Base-by-base conservation (phyloP, 495 filamentous ascomycete species). In the Cercophora scortea region DNA sequence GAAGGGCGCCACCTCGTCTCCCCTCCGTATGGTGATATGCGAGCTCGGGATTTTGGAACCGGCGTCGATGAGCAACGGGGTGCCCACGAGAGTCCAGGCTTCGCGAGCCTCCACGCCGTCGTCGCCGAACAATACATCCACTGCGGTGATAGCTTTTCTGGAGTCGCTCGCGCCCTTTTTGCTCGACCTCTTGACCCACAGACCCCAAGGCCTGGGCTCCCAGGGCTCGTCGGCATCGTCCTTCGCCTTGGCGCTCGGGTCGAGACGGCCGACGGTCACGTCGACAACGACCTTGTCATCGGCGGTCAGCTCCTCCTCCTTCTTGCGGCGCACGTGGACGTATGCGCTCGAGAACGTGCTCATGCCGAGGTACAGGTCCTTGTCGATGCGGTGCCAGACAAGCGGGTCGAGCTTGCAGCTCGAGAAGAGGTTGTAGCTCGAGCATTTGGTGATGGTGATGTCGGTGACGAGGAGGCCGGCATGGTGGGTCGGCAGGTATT, bases 101-200 rank as follows among this genome's bases (percentile, higher is more conserved):
- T 79, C 73, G 40, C 93, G 80, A 10, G 88, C 89, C 62, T 98
- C 93, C 6, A 91, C 89, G 7, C 90, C 93, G 69, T 97, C 93
- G 3, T 89, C 83, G 19, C 93, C 93, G 63, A 95, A 98, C 3
- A 98, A 74, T 1, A 97, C 82, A 69, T 98, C 93, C 8, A 96
- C 77, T 4, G 81, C 85, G 5, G 90, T 97, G 40, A 98, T 77
- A 6, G 85, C 84, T 41, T 76, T 77, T 39, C 84, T 79, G 4
- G 85, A 90, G 59, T 95, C 90, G 58, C 84, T 89, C 19, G 85
- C 86, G 60, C 89, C 82, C 33, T 80, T 76, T 54, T 87, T 88
- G 1, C 82, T 73, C 12, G 85, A 86, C 49, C 90, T 75, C 70
- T 90, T 89, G 49, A 98, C 67, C 93, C 93, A 98, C 39, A 98